Percentiles rank a stretch among this genome's conserved stretches.
Evolutionary conservation across 306 rosid genomes (phyloP).

Genomic region (Delonix regia): DNA sequence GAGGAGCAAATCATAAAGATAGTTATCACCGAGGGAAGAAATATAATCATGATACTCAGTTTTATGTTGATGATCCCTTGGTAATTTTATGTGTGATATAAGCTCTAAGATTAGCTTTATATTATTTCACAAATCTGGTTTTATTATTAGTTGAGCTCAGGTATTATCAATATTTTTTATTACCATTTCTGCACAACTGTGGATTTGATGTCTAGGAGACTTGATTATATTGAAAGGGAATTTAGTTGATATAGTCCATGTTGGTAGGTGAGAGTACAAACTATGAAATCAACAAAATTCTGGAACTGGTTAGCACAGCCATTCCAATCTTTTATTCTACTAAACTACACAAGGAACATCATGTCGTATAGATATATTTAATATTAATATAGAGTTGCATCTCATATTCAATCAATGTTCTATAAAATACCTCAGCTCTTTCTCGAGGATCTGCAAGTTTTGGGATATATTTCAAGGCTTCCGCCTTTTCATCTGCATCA

Average conservation of each 20-base stretch:
- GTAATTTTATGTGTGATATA: not conserved
- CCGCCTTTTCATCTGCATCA: slow-evolving; percentile 93
- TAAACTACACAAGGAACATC: not conserved
- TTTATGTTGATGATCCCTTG: not conserved
- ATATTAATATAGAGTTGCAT: not conserved
- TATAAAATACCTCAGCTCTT: slow-evolving; percentile 82
- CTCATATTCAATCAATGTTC: not conserved
- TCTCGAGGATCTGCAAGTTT: slow-evolving; percentile 93
- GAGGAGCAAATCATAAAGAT: not conserved
- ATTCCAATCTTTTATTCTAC: slow-evolving; percentile 20
- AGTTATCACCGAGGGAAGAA: not conserved
- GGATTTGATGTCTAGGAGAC: not conserved
- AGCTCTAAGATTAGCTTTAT: not conserved
- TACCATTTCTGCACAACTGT: not conserved
- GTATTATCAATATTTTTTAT: not conserved
- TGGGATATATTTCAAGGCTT: slow-evolving; percentile 93
- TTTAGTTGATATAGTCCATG: slow-evolving; percentile 17
- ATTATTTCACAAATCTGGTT: not conserved
- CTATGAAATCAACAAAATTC: not conserved
- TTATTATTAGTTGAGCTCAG: not conserved
- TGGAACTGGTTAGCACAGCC: not conserved
- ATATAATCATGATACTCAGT: not conserved
- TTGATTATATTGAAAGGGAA: not conserved
- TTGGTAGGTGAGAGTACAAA: not conserved
- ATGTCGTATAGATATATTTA: not conserved